Evolutionary conservation across 2,329 filamentous ascomycete species (phyloP).

Genomic region (Madurella mycetomatis): DNA sequence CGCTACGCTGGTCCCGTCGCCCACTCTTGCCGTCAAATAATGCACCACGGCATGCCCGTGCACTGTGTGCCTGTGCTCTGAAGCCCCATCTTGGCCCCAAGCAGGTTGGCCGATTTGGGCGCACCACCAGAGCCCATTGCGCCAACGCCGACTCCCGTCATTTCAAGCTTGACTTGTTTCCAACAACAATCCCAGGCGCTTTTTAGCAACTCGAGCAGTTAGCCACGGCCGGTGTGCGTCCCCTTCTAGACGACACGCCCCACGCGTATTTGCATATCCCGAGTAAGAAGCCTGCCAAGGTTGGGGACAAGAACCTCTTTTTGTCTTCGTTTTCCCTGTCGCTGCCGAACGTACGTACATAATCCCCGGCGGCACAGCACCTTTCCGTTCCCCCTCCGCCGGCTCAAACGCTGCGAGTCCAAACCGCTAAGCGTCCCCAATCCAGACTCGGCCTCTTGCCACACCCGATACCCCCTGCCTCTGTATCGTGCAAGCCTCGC

Average conservation of each 20-base stretch:
- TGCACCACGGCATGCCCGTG: background rate
- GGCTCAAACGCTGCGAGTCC: slow-evolving; percentile 2
- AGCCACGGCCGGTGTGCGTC: slow-evolving; percentile 8
- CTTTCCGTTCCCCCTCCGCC: slow-evolving; percentile 12
- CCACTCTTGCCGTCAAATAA: too few relatives aligned
- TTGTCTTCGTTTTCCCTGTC: slow-evolving; percentile 10
- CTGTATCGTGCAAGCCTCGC: slow-evolving; percentile 14
- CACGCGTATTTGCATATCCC: slow-evolving; percentile 11
- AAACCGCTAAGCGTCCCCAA: background rate
- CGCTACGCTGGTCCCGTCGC: too few relatives aligned
- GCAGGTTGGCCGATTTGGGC: slow-evolving; percentile 21
- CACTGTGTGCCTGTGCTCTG: slow-evolving; percentile 6
- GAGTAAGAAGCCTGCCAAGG: slow-evolving; percentile 11
- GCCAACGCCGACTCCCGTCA: slow-evolving; percentile 24
- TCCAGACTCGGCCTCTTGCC: slow-evolving; percentile 3
- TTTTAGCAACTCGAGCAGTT: slow-evolving; percentile 14
- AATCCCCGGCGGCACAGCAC: slow-evolving; percentile 16
- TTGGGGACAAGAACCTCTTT: slow-evolving; percentile 2
- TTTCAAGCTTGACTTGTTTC: slow-evolving; percentile 23
- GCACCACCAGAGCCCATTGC: slow-evolving; percentile 21
- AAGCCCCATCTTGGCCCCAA: slow-evolving; percentile 2
- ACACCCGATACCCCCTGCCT: slow-evolving; percentile 6
- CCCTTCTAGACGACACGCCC: slow-evolving; percentile 2
- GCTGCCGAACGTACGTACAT: slow-evolving; percentile 5
- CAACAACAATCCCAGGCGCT: slow-evolving; percentile 10